These are phyloP conservation scores for Penicillium soppii DNA, from an alignment of 495 filamentous ascomycete genomes.

Conservation along the genomic window DNA sequence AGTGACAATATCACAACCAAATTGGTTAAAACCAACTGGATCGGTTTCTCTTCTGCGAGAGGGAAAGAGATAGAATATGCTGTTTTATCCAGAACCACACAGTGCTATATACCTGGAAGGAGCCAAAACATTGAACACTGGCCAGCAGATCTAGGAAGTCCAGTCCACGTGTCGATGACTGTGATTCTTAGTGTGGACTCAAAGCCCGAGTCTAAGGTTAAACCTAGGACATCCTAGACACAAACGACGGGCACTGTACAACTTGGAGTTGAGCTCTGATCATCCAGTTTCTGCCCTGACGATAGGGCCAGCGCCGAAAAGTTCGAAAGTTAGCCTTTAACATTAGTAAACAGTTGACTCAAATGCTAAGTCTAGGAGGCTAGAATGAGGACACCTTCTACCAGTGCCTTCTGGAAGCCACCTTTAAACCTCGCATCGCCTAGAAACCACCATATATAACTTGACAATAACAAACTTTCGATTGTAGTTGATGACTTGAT, in stretches of 20 bases:
- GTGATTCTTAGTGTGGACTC: constrained; percentile 21
- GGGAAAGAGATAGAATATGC: not conserved
- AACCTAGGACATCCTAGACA: constrained; percentile 9
- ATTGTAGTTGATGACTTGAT: constrained; percentile 17
- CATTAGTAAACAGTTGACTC: not conserved
- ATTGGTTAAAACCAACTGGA: not conserved
- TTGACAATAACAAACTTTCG: not conserved
- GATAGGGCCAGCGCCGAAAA: not conserved
- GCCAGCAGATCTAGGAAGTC: not conserved
- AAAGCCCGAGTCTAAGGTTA: constrained; percentile 15
- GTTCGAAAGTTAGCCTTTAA: too few relatives aligned
- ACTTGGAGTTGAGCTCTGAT: constrained; percentile 4
- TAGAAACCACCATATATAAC: not conserved
- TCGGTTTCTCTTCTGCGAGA: not conserved
- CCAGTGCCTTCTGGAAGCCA: too few relatives aligned
- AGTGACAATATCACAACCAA: not conserved
- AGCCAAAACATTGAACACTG: not conserved
- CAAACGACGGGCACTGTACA: constrained; percentile 14
- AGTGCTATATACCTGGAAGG: constrained; percentile 18
- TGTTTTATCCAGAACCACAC: constrained; percentile 2
- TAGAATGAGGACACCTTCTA: too few relatives aligned
- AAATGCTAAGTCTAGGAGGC: not conserved
- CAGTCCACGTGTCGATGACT: constrained; percentile 18
- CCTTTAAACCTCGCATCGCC: too few relatives aligned
- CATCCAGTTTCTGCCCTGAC: not conserved